Base-by-base conservation (phyloP, 257 asterid genomes). In the Eucommia ulmoides region DNA sequence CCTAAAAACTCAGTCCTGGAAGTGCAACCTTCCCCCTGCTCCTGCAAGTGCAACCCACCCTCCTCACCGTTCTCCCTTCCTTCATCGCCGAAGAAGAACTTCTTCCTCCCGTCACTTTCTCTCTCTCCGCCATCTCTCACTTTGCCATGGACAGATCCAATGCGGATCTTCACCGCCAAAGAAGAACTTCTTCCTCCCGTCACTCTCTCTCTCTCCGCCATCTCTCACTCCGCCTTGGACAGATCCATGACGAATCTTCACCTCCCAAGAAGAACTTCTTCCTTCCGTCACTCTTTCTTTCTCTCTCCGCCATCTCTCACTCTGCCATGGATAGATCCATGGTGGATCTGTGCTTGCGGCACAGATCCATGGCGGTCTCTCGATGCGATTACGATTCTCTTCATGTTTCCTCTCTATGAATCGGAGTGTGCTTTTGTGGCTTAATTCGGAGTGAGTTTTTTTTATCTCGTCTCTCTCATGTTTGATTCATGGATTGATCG, bases 141-240 rank as follows among this genome's bases (percentile, higher is more conserved):
- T 80, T 70, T 19, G 98, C 96, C 1, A 77, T 89, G 3, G 81
- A 89, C n/a, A n/a, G n/a, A n/a, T n/a, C n/a, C n/a, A n/a, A n/a
- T n/a, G 70, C 65, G 98, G 52, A 89, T 89, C 16, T 96, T 96
- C 0, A 89, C 98, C 0, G 96, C 98, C 17, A 89, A 85, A 63
- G 96, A 85, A 53, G 96, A 96, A 0, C 96, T 96, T 19, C 96
- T 85, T 1, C 93, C 96, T 20, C 45, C 22, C 29, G 15, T 80
- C 44, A 82, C 85, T 8, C 88, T 94, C 52, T 74, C 69, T 0
- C 60, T 58, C 57, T 89, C 55, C 72, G 54, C 22, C 94, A 77
- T 45, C 85, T 81, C 12, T 71, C 92, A n/a, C 0, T 71, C 92
- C 4, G 72, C 54, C 18, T 73, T 91, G 18, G 58, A 38, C 60